phyloP scores from a whole-genome alignment of 2,329 filamentous ascomycete genomes.

The Cladosporium cucumerinum region DNA sequence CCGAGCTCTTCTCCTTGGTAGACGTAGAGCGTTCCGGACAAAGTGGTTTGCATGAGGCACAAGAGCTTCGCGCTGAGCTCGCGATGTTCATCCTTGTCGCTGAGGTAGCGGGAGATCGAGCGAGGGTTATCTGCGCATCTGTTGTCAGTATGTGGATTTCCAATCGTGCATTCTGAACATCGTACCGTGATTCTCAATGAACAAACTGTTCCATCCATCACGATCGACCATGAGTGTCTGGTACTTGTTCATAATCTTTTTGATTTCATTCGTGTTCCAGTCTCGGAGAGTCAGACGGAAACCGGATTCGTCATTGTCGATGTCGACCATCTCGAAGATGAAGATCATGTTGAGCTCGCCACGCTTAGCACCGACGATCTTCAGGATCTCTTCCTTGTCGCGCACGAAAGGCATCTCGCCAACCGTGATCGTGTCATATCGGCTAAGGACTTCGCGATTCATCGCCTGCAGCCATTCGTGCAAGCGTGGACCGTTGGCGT shows the following conservation, averaged over 20 bases:
- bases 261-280: slow-evolving; percentile 38
- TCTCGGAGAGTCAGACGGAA: slow-evolving; percentile 38
- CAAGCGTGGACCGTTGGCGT: slow-evolving; percentile 56
- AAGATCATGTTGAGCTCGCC: slow-evolving; percentile 50
- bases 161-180: not conserved
- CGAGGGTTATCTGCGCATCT: slow-evolving; percentile 40
- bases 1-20: slow-evolving; percentile 53
- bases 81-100: slow-evolving; percentile 46
- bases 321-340: slow-evolving; percentile 46
- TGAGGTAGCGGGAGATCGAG: slow-evolving; percentile 47
- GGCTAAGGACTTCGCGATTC: slow-evolving; percentile 50
- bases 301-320: slow-evolving; percentile 34
- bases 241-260: slow-evolving; percentile 37
- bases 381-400: slow-evolving; percentile 43
- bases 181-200: slow-evolving; percentile 52
- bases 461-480: slow-evolving; percentile 57
- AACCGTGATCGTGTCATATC: slow-evolving; percentile 58
- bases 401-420: slow-evolving; percentile 58
- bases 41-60: slow-evolving; percentile 46
- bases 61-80: slow-evolving; percentile 48
- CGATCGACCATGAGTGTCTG: slow-evolving; percentile 48
- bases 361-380: slow-evolving; percentile 40
- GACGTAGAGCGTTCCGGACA: slow-evolving; percentile 50
- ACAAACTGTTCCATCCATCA: slow-evolving; percentile 51
- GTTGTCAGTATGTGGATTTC: not conserved